Evolutionary conservation across 1,284 basidiomycete species (phyloP).

Genomic region (Moesziomyces parantarcticus): DNA sequence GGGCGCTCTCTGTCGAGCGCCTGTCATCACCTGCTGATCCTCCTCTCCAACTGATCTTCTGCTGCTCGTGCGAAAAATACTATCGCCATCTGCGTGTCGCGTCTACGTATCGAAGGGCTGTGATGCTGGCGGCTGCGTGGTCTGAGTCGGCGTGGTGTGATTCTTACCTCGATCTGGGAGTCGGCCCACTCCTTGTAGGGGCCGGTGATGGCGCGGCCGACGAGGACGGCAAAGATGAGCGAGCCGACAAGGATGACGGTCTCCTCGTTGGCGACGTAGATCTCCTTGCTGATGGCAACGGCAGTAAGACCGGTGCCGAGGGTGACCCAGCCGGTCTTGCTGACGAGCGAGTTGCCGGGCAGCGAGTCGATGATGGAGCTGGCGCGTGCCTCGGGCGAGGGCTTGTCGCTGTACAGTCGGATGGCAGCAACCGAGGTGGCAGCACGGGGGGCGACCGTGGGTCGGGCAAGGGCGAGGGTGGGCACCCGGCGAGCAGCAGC

Average conservation of each 20-base stretch:
- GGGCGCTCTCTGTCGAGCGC: too few species aligned
- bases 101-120: too few species aligned
- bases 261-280: conserved; percentile 93
- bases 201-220: conserved; percentile 81
- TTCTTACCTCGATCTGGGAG: conserved; percentile 60
- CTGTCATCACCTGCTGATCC: too few species aligned
- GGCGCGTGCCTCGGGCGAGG: conserved; percentile 82
- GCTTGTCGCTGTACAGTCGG: conserved; percentile 65
- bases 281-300: conserved; percentile 94
- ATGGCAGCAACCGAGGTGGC: conserved; percentile 49
- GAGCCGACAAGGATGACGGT: conserved; percentile 77
- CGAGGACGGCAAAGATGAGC: conserved; percentile 82
- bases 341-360: conserved; percentile 89
- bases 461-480: conserved; percentile 50
- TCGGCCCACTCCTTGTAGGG: conserved; percentile 93
- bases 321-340: conserved; percentile 90
- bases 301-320: conserved; percentile 90
- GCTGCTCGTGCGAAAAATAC: too few species aligned
- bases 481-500: conserved; percentile 45
- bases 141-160: not conserved
- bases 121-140: not conserved
- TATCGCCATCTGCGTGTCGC: too few species aligned
- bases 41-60: not conserved
- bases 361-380: conserved; percentile 89
- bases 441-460: conserved; percentile 31